A percentile compares a stretch with the other conserved stretches of the same genome.
phyloP scores from a whole-genome alignment of 768 basidiomycete genomes.

The Macrocybe gigantea region DNA sequence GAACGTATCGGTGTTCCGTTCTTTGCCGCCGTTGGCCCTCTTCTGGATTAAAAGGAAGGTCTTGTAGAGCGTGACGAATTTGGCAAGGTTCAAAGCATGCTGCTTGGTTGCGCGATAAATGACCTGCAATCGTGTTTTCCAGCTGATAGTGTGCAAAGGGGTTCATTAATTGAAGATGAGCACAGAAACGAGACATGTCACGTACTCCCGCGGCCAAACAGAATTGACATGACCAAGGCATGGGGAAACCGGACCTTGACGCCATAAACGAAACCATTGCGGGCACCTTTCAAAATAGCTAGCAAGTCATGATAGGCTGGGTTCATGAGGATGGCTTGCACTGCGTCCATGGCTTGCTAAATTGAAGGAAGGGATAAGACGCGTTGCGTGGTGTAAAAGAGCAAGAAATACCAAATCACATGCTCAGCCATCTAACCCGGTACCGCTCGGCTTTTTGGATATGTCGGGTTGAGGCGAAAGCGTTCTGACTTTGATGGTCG shows the following conservation, averaged over 20 bases:
- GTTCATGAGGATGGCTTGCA: slow-evolving; percentile 48
- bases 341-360: slow-evolving; percentile 20
- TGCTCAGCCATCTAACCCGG: background rate
- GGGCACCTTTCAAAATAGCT: slow-evolving; percentile 89
- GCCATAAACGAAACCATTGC: slow-evolving; percentile 87
- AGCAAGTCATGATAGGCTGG: slow-evolving; percentile 87
- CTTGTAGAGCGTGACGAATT: slow-evolving; percentile 95
- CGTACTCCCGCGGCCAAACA: slow-evolving; percentile 92
- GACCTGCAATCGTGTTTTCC: slow-evolving; percentile 55
- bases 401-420: slow-evolving; percentile 13
- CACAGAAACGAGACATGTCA: slow-evolving; percentile 12
- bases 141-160: slow-evolving; percentile 35
- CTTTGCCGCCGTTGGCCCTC: slow-evolving; percentile 76
- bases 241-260: slow-evolving; percentile 93
- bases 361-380: background rate
- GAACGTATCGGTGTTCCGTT: slow-evolving; percentile 79
- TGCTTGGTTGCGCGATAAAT: slow-evolving; percentile 86
- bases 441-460: no score
- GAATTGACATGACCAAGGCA: slow-evolving; percentile 91
- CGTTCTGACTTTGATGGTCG: no score
- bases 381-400: background rate
- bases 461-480: no score
- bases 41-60: slow-evolving; percentile 75
- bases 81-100: slow-evolving; percentile 88
- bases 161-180: slow-evolving; percentile 8